Evolutionary conservation across 108 stramenopile genomes (phyloP).

Genomic region (Nitzschia sp.): DNA sequence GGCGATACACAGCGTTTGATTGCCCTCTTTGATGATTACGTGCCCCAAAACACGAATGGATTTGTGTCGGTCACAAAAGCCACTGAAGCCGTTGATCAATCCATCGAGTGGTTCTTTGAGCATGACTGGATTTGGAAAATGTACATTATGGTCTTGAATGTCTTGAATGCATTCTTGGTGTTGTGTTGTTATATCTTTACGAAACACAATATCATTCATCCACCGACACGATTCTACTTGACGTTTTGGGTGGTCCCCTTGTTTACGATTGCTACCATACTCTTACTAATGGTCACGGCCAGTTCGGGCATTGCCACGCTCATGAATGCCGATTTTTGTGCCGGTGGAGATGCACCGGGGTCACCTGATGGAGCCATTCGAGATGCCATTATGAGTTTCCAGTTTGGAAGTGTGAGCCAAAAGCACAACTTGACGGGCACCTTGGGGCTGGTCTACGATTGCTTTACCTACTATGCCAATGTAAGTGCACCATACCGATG

Average conservation of each 20-base stretch:
- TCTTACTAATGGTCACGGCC: conserved; percentile 13
- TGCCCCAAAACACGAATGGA: conserved; percentile 2
- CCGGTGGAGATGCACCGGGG: conserved; percentile 31
- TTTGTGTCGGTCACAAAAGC: conserved; percentile 15
- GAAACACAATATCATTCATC: conserved; percentile 42
- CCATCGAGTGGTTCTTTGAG: conserved; percentile 26
- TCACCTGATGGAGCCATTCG: conserved; percentile 44
- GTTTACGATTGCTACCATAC: conserved; percentile 27
- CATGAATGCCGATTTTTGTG: conserved; percentile 57
- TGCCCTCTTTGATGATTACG: background rate
- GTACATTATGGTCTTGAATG: conserved; percentile 37
- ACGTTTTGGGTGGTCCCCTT: conserved; percentile 38
- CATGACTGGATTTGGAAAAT: conserved; percentile 49
- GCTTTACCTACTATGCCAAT: conserved; percentile 39
- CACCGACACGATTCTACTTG: conserved; percentile 18
- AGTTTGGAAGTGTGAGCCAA: conserved; percentile 11
- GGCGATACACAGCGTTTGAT: background rate
- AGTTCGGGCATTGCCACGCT: conserved; percentile 27
- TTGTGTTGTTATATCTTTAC: conserved; percentile 27
- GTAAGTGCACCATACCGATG: conserved; percentile 27
- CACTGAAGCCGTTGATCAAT: conserved; percentile 17
- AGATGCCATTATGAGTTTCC: conserved; percentile 29
- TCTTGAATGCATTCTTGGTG: conserved; percentile 40
- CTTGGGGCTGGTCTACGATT: conserved; percentile 17
- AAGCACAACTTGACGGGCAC: background rate